These are phyloP conservation scores for Aspergillus costaricaensis DNA, from an alignment of 2,329 filamentous ascomycete species.

Conservation along the genomic window DNA sequence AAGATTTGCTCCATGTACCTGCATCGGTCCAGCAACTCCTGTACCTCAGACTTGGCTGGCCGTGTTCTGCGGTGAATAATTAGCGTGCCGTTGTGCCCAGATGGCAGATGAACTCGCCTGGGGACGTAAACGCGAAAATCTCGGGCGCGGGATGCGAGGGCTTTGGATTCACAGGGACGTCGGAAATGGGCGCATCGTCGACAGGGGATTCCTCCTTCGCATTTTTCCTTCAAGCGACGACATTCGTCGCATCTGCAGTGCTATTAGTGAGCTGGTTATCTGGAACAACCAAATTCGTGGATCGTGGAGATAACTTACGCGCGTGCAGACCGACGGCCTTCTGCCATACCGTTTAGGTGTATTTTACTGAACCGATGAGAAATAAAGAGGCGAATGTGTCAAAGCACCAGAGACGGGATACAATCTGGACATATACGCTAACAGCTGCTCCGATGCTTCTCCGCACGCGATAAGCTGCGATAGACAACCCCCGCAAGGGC, in stretches of 20 bases:
- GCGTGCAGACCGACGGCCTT: neutral
- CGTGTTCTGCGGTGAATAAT: neutral
- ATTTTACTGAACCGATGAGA: neutral
- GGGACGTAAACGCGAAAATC: neutral
- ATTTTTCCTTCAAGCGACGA: constrained; percentile 23
- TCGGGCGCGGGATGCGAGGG: neutral
- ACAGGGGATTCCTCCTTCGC: constrained; percentile 23
- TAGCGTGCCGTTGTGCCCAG: too few relatives aligned
- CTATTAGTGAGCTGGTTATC: neutral
- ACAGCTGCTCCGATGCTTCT: neutral
- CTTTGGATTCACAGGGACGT: constrained; percentile 18
- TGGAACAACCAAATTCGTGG: neutral
- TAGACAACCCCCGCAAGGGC: neutral
- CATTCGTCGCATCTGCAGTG: constrained; percentile 17
- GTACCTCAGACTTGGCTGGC: neutral
- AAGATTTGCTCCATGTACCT: constrained; percentile 18
- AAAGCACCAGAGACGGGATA: too few relatives aligned
- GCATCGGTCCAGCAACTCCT: constrained; percentile 10
- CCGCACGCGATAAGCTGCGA: neutral
- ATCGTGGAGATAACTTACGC: neutral
- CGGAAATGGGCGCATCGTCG: constrained; percentile 17
- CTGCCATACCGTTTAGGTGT: neutral
- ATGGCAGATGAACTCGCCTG: neutral
- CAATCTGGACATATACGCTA: neutral
- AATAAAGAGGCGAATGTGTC: neutral